These are phyloP conservation scores for Alternaria angustiovoidea DNA, from an alignment of 2,329 filamentous ascomycete species.

Conservation along the genomic window DNA sequence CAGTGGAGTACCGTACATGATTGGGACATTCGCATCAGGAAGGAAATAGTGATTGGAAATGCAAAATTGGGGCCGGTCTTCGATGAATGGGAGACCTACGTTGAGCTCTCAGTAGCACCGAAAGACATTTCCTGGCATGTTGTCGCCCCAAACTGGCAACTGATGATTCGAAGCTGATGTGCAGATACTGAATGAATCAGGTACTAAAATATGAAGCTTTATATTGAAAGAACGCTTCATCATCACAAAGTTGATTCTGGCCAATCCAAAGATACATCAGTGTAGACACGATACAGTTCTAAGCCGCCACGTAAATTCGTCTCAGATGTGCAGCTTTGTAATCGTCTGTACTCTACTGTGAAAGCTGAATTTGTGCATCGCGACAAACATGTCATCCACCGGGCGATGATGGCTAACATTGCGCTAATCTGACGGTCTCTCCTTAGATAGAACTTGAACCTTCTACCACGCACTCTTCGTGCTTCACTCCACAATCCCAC, in stretches of 20 bases:
- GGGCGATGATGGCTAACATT: background rate
- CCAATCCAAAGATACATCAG: background rate
- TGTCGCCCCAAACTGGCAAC: background rate
- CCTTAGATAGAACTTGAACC: background rate
- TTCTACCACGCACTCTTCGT: background rate
- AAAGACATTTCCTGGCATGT: background rate
- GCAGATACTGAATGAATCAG: background rate
- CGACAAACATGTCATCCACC: background rate
- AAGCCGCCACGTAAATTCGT: too few relatives aligned
- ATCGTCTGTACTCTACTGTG: background rate
- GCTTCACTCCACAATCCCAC: background rate
- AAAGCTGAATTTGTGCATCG: background rate
- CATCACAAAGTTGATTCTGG: background rate
- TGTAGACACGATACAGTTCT: background rate
- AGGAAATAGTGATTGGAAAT: constrained; percentile 8
- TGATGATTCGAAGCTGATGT: background rate
- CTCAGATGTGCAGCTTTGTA: background rate
- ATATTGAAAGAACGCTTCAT: background rate
- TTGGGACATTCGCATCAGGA: constrained; percentile 28
- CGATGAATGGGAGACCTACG: background rate
- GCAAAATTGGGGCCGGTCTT: background rate
- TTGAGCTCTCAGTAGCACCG: background rate
- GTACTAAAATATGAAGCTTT: background rate
- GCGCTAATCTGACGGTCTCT: background rate
- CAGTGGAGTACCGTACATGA: constrained; percentile 58